Evolutionary conservation across 2,329 filamentous ascomycete species (phyloP).

Genomic region (Colletotrichum simmondsii): DNA sequence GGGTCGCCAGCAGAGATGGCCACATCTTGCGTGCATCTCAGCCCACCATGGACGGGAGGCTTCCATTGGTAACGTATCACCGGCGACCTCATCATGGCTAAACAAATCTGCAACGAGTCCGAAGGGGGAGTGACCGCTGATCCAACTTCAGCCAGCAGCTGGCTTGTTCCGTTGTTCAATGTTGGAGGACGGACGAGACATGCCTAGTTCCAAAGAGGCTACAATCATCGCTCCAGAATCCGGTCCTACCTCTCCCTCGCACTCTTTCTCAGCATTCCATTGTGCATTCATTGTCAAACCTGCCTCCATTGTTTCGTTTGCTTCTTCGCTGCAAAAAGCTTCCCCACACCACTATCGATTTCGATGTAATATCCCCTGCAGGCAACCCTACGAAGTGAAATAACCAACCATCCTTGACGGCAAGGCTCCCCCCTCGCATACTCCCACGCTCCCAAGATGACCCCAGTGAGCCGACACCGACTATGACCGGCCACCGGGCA

Average conservation of each 20-base stretch:
- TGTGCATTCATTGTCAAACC: background rate
- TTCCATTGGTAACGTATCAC: background rate
- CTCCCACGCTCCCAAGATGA: conserved; percentile 1
- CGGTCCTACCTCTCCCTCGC: background rate
- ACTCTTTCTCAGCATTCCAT: background rate
- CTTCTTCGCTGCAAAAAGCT: conserved; percentile 1
- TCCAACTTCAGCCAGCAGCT: background rate
- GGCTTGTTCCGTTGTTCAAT: background rate
- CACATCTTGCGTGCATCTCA: conserved; percentile 32
- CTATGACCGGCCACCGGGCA: conserved; percentile 24
- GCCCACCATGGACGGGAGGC: conserved; percentile 6
- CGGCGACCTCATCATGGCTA: background rate
- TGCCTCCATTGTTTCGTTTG: conserved; percentile 8
- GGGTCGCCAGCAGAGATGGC: conserved; percentile 19
- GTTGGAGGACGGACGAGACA: background rate
- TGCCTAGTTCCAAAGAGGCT: background rate
- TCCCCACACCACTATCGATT: conserved; percentile 34
- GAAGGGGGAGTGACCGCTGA: background rate
- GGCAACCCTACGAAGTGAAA: conserved; percentile 29
- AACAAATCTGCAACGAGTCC: background rate
- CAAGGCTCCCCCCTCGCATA: background rate
- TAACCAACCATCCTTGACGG: conserved; percentile 11
- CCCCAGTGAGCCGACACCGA: conserved; percentile 22
- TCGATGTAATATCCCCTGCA: conserved; percentile 32
- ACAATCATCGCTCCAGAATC: background rate